Evolutionary conservation across 805 yeast genomes (phyloP).

Genomic region (Metschnikowia noctiluminum): DNA sequence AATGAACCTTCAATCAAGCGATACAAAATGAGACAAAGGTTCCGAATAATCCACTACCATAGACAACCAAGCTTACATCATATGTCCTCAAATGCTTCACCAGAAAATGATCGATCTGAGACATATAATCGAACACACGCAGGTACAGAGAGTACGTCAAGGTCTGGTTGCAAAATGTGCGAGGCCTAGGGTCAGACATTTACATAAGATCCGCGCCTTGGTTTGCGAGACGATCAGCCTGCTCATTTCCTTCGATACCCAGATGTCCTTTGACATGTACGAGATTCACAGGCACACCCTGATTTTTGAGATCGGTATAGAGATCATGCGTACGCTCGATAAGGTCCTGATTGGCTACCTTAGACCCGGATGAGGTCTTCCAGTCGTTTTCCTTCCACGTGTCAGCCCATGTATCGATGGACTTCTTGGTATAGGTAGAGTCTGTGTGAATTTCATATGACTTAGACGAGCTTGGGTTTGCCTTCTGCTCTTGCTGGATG

Average conservation of each 20-base stretch:
- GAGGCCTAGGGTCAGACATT: neutral
- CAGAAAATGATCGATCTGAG: too few relatives aligned
- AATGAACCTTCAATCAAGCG: too few relatives aligned
- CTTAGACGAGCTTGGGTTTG: neutral
- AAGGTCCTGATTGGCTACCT: conserved; percentile 52
- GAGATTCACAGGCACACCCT: conserved; percentile 43
- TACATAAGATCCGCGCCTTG: conserved; percentile 45
- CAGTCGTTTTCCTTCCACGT: conserved; percentile 61
- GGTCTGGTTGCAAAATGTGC: too few relatives aligned
- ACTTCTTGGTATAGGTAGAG: conserved; percentile 61
- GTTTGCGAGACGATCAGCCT: conserved; percentile 74
- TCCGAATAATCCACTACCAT: too few relatives aligned
- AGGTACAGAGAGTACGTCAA: too few relatives aligned
- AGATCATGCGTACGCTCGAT: conserved; percentile 32
- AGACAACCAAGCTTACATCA: too few relatives aligned
- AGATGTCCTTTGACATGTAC: conserved; percentile 71
- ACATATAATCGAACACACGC: too few relatives aligned
- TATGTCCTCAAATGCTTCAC: too few relatives aligned
- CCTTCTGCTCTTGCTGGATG: conserved; percentile 33
- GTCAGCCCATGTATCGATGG: conserved; percentile 54
- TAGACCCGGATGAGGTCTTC: conserved; percentile 39
- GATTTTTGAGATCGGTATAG: conserved; percentile 32
- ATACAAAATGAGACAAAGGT: too few relatives aligned
- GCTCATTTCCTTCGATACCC: conserved; percentile 67
- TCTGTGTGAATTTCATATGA: conserved; percentile 57